Conservation (phyloP, 768 basidiomycete genomes). For the Phylloporus sp. region DNA sequence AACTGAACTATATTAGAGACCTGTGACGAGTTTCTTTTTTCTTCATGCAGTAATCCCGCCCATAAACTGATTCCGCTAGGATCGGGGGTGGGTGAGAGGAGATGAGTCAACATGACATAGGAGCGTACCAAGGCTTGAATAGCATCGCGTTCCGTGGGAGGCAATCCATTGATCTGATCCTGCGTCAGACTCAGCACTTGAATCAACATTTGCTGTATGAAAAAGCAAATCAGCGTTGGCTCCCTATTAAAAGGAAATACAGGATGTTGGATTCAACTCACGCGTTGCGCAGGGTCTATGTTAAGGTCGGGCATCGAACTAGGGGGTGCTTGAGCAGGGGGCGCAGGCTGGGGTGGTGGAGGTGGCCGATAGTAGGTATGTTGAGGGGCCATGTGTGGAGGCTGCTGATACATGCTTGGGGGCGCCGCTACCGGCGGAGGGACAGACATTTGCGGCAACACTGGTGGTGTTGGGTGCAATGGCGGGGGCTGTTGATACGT, state of each 20-base stretch:
- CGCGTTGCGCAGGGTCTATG: constrained; percentile 50
- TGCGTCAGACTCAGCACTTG: constrained; percentile 79
- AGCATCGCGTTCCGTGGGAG: constrained; percentile 70
- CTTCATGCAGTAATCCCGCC: constrained; percentile 28
- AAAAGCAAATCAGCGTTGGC: background rate
- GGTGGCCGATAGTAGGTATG: constrained; percentile 30
- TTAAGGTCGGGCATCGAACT: constrained; percentile 31
- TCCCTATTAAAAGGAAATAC: background rate
- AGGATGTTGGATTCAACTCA: constrained; percentile 21
- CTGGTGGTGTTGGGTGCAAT: constrained; percentile 31
- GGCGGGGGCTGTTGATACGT: constrained; percentile 28
- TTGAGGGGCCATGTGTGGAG: constrained; percentile 30
- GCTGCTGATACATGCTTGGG: constrained; percentile 29
- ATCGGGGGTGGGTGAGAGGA: background rate
- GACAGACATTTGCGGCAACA: constrained; percentile 30
- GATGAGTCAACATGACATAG: background rate
- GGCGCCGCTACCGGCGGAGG: constrained; percentile 25
- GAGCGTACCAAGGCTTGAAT: constrained; percentile 72
- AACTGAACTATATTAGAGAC: background rate
- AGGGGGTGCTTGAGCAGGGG: constrained; percentile 29
- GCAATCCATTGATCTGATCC: constrained; percentile 79
- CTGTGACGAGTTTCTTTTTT: background rate
- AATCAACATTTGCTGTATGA: constrained; percentile 68
- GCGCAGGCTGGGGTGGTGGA: constrained; percentile 27
- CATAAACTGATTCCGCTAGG: constrained; percentile 33